Base-by-base conservation (phyloP, 2,329 filamentous ascomycete species). In the Cytospora leucostoma region DNA sequence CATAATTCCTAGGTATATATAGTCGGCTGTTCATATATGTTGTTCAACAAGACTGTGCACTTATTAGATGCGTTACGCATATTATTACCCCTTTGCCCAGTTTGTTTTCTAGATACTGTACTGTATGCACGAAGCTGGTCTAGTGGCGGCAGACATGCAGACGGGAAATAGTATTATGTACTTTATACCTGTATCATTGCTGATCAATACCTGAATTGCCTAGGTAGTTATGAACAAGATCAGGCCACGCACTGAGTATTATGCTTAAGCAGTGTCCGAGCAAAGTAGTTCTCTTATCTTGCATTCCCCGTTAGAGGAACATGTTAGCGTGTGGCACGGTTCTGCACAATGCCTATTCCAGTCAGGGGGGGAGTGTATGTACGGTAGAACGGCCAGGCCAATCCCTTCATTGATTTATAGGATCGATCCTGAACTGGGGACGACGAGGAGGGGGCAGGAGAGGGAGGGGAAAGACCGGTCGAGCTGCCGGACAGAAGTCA, bases 271-370 rank as follows among this genome's bases (percentile, higher is more conserved):
- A 4, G 27, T 27, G 27, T 27, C 27, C 27, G 2, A 27, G 27
- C 2, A 27, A 27, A 27, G 27, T 4, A 27, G 27, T 27, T 27
- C 27, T 27, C 27, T 27, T 27, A 27, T 27, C 27, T 27, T 27
- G 4, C 27, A 27, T 27, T 27, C 27, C 27, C 27, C 27, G 27
- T 3, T 27, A 4, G 27, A 27, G 27, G 4, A 4, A 27, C 38
- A n/a, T 40, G 19, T 12, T 37, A 33, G 47, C 37, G 38, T 47
- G 56, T 40, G 57, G 47, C 34, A 53, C 13, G 37, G 57, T 54
- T 54, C 50, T 60, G 58, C 58, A 54, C 12, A 27, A 44, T 19
- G 49, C 57, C 49, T 49, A 19, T 53, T 53, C 34, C 52, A 54
- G 47, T 53, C 57, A 53, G 27, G 49, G 57, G 44, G 27, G 27